Percentiles rank a stretch among this genome's conserved stretches.
These are phyloP conservation scores for Stachybotrys echinatus DNA, from an alignment of 2,329 filamentous ascomycete species.

Conservation along the genomic window DNA sequence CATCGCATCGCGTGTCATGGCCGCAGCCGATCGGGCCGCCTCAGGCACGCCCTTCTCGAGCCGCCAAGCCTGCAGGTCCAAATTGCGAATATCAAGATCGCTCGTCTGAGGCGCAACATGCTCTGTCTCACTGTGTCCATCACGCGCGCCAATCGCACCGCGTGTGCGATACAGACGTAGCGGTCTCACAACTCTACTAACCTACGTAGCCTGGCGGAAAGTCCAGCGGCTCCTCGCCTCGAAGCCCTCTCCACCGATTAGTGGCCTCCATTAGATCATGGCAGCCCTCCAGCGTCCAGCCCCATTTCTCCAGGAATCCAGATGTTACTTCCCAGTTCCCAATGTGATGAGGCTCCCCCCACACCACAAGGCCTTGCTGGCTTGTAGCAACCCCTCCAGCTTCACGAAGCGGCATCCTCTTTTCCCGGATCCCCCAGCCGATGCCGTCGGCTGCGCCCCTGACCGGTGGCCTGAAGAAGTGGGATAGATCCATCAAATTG, in stretches of 20 bases:
- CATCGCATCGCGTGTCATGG: no score
- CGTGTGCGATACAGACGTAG: no score
- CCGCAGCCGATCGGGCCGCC: no score
- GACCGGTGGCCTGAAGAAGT: background rate
- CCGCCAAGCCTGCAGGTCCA: no score
- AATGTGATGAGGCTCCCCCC: constrained; percentile 15
- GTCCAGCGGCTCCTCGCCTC: constrained; percentile 11
- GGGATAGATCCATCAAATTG: constrained; percentile 2
- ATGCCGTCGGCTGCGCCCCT: background rate
- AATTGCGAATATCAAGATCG: no score
- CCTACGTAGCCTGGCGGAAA: background rate
- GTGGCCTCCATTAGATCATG: constrained; percentile 11
- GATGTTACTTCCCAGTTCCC: constrained; percentile 17
- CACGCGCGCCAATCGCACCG: no score
- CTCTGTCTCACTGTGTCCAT: no score
- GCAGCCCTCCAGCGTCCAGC: constrained; percentile 13
- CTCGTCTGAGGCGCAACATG: no score
- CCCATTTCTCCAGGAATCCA: constrained; percentile 14
- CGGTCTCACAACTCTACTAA: no score
- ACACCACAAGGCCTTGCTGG: constrained; percentile 13
- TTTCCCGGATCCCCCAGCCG: background rate
- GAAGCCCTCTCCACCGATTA: constrained; percentile 13
- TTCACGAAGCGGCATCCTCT: background rate
- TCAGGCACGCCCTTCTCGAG: no score
- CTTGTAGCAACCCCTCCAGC: background rate